These are phyloP conservation scores for Karstenula rhodostoma DNA, from an alignment of 2,329 filamentous ascomycete species.

Conservation along the genomic window DNA sequence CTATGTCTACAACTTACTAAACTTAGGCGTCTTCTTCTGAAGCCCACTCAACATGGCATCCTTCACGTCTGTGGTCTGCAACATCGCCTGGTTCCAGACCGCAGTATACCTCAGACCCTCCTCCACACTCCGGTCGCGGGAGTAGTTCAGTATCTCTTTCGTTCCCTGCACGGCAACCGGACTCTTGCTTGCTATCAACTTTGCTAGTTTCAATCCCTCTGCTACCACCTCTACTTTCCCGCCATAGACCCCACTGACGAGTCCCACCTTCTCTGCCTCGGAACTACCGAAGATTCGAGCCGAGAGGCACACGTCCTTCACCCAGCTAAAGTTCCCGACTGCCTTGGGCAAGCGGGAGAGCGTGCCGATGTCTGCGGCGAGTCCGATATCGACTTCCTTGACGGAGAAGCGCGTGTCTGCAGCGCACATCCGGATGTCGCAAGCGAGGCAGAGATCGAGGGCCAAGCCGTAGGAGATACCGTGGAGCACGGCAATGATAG, in stretches of 20 bases:
- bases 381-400: slow-evolving; percentile 83
- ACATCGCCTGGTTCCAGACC: slow-evolving; percentile 84
- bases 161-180: slow-evolving; percentile 88
- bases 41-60: slow-evolving; percentile 78
- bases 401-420: slow-evolving; percentile 70
- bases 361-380: slow-evolving; percentile 82
- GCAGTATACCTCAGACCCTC: slow-evolving; percentile 85
- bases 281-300: slow-evolving; percentile 73
- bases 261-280: slow-evolving; percentile 74
- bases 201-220: slow-evolving; percentile 66
- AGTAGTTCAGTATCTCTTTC: slow-evolving; percentile 85
- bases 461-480: slow-evolving; percentile 49
- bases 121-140: slow-evolving; percentile 76
- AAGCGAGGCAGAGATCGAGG: slow-evolving; percentile 66
- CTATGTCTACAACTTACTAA: slow-evolving; percentile 75
- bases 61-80: slow-evolving; percentile 82
- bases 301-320: slow-evolving; percentile 79
- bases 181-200: slow-evolving; percentile 77
- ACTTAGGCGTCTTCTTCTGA: slow-evolving; percentile 79
- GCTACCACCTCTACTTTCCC: slow-evolving; percentile 68
- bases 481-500: slow-evolving; percentile 43
- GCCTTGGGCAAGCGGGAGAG: slow-evolving; percentile 76
- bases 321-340: slow-evolving; percentile 75
- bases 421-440: slow-evolving; percentile 74
- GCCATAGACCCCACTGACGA: slow-evolving; percentile 71